Evolutionary conservation across 306 rosid genomes (phyloP).

Genomic region (Sphenostylis stenocarpa): DNA sequence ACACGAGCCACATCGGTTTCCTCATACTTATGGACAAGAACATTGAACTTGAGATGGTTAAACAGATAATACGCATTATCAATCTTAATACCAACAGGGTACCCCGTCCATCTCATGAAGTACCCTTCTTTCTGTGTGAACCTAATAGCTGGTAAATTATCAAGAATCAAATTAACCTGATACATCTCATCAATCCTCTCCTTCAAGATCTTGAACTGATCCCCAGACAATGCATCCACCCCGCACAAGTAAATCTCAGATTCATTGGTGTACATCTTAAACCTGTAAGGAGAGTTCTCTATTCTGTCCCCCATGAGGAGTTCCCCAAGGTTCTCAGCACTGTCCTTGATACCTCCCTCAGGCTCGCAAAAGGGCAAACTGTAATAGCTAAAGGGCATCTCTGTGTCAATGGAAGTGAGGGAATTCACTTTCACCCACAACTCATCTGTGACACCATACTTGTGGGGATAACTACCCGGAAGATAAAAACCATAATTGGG

Average conservation of each 20-base stretch:
- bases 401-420: conserved; percentile 74
- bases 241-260: conserved; percentile 56
- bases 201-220: conserved; percentile 55
- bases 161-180: conserved; percentile 67
- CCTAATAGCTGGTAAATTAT: conserved; percentile 65
- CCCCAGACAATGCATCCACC: conserved; percentile 45
- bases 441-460: conserved; percentile 41
- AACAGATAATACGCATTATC: conserved; percentile 75
- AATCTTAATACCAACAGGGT: conserved; percentile 82
- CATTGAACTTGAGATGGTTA: conserved; percentile 87
- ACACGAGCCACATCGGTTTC: conserved; percentile 84
- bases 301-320: conserved; percentile 78
- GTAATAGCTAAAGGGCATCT: conserved; percentile 77
- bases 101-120: conserved; percentile 68
- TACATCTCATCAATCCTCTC: conserved; percentile 78
- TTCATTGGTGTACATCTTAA: conserved; percentile 58
- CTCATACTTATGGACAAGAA: conserved; percentile 87
- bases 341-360: conserved; percentile 59
- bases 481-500: conserved; percentile 62
- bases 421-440: conserved; percentile 74
- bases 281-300: conserved; percentile 72
- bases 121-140: conserved; percentile 67
- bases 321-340: conserved; percentile 83
- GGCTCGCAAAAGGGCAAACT: conserved; percentile 74
- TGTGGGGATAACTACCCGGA: conserved; percentile 73